Conservation (phyloP, 345 rosid genomes). For the Aquilaria sinensis region DNA sequence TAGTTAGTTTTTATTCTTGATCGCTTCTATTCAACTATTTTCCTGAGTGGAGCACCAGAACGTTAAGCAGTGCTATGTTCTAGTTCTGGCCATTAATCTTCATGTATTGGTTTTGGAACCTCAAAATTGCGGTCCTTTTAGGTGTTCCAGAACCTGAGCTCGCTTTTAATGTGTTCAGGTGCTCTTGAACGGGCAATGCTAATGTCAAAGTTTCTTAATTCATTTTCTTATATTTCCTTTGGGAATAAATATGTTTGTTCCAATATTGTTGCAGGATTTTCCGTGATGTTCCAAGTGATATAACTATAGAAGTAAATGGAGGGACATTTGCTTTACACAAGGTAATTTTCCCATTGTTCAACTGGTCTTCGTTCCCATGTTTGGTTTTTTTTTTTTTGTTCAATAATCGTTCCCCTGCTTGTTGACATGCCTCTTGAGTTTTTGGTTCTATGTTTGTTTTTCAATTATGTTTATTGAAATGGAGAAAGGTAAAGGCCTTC, state of each 20-base stretch:
- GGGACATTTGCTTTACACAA: conserved; percentile 76
- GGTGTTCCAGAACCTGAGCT: conserved; percentile 5
- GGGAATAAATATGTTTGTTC: conserved; percentile 5
- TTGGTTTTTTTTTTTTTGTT: neutral
- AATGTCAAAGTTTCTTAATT: neutral
- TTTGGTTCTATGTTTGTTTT: neutral
- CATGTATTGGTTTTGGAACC: no score
- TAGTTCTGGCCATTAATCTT: no score
- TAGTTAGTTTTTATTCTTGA: no score
- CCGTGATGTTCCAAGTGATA: conserved; percentile 90
- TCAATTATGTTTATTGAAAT: neutral
- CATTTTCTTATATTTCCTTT: neutral
- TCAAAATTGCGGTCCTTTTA: neutral
- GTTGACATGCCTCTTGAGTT: neutral
- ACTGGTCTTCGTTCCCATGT: neutral
- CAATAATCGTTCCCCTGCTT: neutral
- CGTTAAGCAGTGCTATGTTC: no score
- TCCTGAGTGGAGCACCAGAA: no score
- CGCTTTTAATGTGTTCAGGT: neutral
- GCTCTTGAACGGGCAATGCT: neutral
- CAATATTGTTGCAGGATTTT: conserved; percentile 62
- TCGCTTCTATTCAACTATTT: no score
- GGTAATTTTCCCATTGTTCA: conserved; percentile 34
- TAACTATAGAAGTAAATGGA: conserved; percentile 74
- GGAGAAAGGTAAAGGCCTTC: neutral